These are phyloP conservation scores for Samsoniella hepiali DNA, from an alignment of 2,329 filamentous ascomycete species.

Conservation along the genomic window DNA sequence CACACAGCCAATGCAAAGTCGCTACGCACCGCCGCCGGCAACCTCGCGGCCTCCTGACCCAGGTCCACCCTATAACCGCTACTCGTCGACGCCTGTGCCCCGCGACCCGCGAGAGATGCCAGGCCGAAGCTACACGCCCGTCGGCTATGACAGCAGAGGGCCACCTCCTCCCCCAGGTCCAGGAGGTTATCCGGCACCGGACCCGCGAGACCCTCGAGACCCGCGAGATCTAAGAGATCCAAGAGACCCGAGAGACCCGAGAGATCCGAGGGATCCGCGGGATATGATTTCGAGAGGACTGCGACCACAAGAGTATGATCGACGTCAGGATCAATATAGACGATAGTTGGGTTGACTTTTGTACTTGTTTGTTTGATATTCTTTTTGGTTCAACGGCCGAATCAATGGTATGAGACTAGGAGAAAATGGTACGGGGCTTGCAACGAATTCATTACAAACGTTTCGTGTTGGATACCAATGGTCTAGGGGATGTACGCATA, in stretches of 20 bases:
- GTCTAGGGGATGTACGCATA: constrained; percentile 3
- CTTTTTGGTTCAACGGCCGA: background rate
- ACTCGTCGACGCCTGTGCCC: constrained; percentile 41
- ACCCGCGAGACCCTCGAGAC: constrained; percentile 33
- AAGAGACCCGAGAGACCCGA: constrained; percentile 31
- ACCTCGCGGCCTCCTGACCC: constrained; percentile 40
- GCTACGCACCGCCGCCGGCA: constrained; percentile 35
- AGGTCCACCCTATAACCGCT: constrained; percentile 42
- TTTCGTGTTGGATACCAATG: constrained; percentile 13
- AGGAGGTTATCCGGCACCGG: constrained; percentile 21
- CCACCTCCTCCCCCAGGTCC: constrained; percentile 29
- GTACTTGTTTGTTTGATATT: background rate
- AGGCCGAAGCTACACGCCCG: constrained; percentile 46
- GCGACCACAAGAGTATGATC: constrained; percentile 46
- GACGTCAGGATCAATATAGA: constrained; percentile 43
- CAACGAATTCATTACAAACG: background rate
- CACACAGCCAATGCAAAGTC: constrained; percentile 36
- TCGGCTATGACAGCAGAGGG: constrained; percentile 40
- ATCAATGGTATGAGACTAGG: background rate
- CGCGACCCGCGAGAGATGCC: constrained; percentile 42
- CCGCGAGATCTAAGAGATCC: constrained; percentile 27
- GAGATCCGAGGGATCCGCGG: constrained; percentile 36
- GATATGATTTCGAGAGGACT: constrained; percentile 43
- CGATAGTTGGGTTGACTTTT: constrained; percentile 28
- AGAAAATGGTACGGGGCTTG: background rate